Percentiles rank a stretch among this genome's conserved stretches.
These are phyloP conservation scores for Wallacemonas sp. DNA, from an alignment of 208 protist species.

Conservation along the genomic window DNA sequence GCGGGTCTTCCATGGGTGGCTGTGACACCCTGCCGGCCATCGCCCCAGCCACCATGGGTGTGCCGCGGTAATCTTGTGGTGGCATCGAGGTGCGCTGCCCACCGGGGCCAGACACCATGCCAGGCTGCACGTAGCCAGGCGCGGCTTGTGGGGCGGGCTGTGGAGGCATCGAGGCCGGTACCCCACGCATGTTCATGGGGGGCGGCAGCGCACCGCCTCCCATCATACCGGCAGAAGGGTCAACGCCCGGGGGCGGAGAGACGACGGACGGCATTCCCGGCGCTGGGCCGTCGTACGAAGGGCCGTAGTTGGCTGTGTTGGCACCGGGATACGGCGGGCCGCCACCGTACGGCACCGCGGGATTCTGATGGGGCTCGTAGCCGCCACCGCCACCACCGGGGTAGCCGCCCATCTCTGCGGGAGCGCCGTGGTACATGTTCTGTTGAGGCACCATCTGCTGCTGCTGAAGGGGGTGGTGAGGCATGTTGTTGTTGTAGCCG, in stretches of 20 bases:
- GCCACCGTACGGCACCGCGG: background rate
- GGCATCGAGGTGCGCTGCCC: background rate
- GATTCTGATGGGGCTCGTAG: background rate
- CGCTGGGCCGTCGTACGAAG: background rate
- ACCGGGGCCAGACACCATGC: background rate
- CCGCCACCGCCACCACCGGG: background rate
- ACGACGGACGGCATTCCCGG: background rate
- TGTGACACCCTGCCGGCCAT: constrained; percentile 37
- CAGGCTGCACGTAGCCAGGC: background rate
- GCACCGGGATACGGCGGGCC: background rate
- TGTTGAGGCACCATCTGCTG: background rate
- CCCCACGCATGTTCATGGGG: background rate
- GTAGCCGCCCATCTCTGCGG: background rate
- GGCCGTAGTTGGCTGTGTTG: constrained; percentile 2
- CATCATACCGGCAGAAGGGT: background rate
- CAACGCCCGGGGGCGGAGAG: background rate
- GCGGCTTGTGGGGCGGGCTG: background rate
- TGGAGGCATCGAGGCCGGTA: background rate
- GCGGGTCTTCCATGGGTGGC: constrained; percentile 25
- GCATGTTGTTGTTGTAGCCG: constrained; percentile 11
- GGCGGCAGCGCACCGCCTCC: background rate
- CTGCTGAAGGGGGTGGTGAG: constrained; percentile 23
- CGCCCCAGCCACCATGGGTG: constrained; percentile 23
- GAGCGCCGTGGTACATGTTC: constrained; percentile 11
- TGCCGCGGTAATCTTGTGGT: background rate